phyloP scores from a whole-genome alignment of 306 rosid genomes.

The Pterocarpus macrocarpus region DNA sequence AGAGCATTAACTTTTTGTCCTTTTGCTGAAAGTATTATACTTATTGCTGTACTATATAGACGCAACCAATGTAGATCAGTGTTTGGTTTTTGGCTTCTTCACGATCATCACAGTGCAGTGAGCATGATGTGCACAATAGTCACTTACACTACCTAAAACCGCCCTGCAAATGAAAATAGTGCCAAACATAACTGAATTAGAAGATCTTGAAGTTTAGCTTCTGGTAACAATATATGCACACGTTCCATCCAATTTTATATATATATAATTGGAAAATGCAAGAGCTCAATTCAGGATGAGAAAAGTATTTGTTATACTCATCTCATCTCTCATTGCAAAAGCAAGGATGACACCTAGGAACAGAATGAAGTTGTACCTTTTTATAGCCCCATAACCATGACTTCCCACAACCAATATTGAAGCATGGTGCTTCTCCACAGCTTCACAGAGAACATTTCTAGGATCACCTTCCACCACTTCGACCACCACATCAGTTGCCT shows the following conservation, averaged over 20 bases:
- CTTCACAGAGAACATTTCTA: slow-evolving; percentile 74
- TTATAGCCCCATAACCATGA: slow-evolving; percentile 83
- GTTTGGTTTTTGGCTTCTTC: slow-evolving; percentile 74
- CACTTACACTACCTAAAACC: slow-evolving; percentile 85
- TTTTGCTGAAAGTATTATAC: slow-evolving; percentile 22
- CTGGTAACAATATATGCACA: neutral
- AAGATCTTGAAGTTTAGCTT: slow-evolving; percentile 26
- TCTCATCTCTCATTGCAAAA: slow-evolving; percentile 8
- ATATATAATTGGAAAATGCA: neutral
- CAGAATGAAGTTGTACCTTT: slow-evolving; percentile 58
- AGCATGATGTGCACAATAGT: slow-evolving; percentile 87
- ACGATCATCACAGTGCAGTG: slow-evolving; percentile 78
- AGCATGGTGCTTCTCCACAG: slow-evolving; percentile 73
- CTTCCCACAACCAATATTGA: slow-evolving; percentile 81
- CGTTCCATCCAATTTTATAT: no score
- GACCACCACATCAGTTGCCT: slow-evolving; percentile 59
- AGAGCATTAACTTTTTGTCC: neutral
- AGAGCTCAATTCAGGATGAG: neutral
- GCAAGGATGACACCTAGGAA: neutral
- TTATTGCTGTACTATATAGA: slow-evolving; percentile 34
- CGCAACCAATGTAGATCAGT: slow-evolving; percentile 38
- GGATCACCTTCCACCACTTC: slow-evolving; percentile 80
- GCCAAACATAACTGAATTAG: slow-evolving; percentile 23
- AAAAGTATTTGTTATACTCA: slow-evolving; percentile 5
- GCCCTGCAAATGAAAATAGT: slow-evolving; percentile 62